These are phyloP conservation scores for Exophiala sp. DNA, from an alignment of 2,329 filamentous ascomycete species.

Conservation along the genomic window DNA sequence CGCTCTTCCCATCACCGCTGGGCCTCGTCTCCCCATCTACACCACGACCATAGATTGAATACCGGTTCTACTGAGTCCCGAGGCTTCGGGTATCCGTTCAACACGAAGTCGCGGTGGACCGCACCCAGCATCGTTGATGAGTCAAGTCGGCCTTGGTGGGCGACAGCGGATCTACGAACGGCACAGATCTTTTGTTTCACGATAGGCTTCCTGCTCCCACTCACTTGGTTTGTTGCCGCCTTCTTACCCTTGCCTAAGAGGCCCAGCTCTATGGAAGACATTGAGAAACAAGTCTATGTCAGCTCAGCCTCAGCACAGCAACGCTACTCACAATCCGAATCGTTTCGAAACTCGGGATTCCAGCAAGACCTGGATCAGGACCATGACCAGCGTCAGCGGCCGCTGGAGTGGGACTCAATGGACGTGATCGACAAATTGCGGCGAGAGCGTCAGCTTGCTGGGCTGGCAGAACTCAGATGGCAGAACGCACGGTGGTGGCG, in stretches of 20 bases:
- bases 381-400: conserved; percentile 2
- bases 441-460: conserved; percentile 35
- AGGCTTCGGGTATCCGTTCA: conserved; percentile 28
- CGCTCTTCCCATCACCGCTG: conserved; percentile 10
- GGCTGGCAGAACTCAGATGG: conserved; percentile 45
- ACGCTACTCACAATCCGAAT: conserved; percentile 5
- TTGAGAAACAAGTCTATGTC: conserved; percentile 24
- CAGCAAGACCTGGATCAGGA: conserved; percentile 1
- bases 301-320: conserved; percentile 28
- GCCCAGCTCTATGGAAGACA: conserved; percentile 49
- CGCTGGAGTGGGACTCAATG: conserved; percentile 20
- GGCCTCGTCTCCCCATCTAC: conserved; percentile 60
- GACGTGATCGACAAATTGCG: conserved; percentile 37
- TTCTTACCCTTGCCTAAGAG: conserved; percentile 64
- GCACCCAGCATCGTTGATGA: conserved; percentile 65
- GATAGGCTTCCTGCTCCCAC: conserved; percentile 69
- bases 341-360: neutral
- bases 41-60: conserved; percentile 53
- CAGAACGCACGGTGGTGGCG: conserved; percentile 62
- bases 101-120: conserved; percentile 46
- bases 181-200: conserved; percentile 69
- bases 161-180: conserved; percentile 55
- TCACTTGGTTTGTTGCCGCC: conserved; percentile 73
- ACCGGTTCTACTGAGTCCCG: conserved; percentile 24
- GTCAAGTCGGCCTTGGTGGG: conserved; percentile 50